These are phyloP conservation scores for Gossypium anomalum DNA, from an alignment of 345 rosid species.

Conservation along the genomic window DNA sequence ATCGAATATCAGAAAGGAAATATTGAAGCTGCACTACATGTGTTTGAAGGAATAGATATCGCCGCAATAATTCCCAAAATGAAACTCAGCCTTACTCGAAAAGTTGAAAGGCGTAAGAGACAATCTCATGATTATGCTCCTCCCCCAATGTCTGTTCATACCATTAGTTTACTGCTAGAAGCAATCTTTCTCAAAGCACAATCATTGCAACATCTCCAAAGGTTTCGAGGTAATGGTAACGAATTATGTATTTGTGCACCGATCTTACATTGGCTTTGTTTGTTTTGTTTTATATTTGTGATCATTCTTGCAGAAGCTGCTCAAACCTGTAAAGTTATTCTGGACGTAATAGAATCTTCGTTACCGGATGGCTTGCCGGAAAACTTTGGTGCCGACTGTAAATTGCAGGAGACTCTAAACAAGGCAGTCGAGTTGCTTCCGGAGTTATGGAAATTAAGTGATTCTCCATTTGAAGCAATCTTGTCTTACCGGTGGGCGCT, in stretches of 20 bases:
- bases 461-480: conserved; percentile 52
- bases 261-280: background rate
- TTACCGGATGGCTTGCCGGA: conserved; percentile 65
- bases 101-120: conserved; percentile 45
- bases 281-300: conserved; percentile 6
- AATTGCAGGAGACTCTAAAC: conserved; percentile 65
- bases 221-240: conserved; percentile 70
- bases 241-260: background rate
- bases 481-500: conserved; percentile 68
- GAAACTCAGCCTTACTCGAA: conserved; percentile 45
- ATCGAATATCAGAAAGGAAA: conserved; percentile 85
- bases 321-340: conserved; percentile 71
- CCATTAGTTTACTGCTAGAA: conserved; percentile 70
- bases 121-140: conserved; percentile 36
- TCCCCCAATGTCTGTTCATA: conserved; percentile 65
- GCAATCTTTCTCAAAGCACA: conserved; percentile 79
- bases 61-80: conserved; percentile 60
- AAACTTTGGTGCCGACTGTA: conserved; percentile 61
- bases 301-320: conserved; percentile 81
- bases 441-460: conserved; percentile 71
- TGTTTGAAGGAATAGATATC: conserved; percentile 83
- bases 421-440: conserved; percentile 87
- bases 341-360: conserved; percentile 76
- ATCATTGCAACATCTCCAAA: conserved; percentile 64
- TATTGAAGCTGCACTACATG: conserved; percentile 72